Conservation (phyloP, 2,329 filamentous ascomycete genomes). For the Zopfia rhizophila region DNA sequence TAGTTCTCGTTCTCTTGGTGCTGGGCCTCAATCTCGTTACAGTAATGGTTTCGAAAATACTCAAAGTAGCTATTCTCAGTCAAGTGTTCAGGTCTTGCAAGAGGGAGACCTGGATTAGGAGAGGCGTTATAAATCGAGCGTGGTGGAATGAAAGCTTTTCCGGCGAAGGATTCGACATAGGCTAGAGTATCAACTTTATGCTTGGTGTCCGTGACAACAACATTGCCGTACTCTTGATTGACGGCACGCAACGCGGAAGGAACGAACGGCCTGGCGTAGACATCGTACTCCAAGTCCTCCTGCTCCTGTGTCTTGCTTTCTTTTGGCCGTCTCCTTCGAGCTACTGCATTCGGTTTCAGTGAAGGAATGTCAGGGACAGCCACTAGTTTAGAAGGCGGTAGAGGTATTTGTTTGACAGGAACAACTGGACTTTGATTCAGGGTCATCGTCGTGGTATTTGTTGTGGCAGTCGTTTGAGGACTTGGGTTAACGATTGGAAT, state of each 20-base stretch:
- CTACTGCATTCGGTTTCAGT: too few species aligned
- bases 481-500: too few species aligned
- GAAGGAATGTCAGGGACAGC: too few species aligned
- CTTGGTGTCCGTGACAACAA: slow-evolving; percentile 18
- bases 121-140: too few species aligned
- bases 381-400: too few species aligned
- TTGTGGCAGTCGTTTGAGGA: too few species aligned
- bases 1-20: slow-evolving; percentile 28
- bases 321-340: too few species aligned
- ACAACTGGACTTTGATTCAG: too few species aligned
- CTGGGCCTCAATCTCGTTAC: slow-evolving; percentile 24
- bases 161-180: slow-evolving; percentile 30
- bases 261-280: slow-evolving; percentile 36
- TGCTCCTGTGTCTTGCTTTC: too few species aligned
- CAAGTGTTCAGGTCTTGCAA: not conserved
- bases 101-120: too few species aligned
- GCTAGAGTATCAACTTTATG: slow-evolving; percentile 26
- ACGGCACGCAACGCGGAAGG: slow-evolving; percentile 25
- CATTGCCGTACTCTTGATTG: slow-evolving; percentile 21
- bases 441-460: too few species aligned
- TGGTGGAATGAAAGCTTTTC: slow-evolving; percentile 28
- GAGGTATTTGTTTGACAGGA: too few species aligned
- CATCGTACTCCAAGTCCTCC: slow-evolving; percentile 25
- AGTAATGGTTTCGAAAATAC: slow-evolving; percentile 19
- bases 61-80: slow-evolving; percentile 25